Conservation (phyloP, 2,329 filamentous ascomycete genomes). For the Ilyonectria sp. region DNA sequence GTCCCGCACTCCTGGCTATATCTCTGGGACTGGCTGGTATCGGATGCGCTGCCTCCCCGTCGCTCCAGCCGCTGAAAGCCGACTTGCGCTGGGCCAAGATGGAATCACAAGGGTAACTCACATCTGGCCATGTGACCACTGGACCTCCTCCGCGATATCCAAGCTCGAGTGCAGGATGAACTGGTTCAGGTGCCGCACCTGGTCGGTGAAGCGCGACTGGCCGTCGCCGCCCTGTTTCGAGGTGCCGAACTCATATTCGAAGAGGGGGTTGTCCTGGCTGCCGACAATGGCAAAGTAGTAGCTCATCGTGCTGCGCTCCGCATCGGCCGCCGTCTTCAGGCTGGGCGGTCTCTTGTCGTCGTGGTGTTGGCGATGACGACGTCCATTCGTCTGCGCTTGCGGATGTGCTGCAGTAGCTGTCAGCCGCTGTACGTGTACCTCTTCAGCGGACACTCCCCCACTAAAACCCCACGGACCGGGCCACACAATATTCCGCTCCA, state of each 20-base stretch:
- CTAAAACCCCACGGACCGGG: slow-evolving; percentile 33
- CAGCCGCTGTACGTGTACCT: slow-evolving; percentile 13
- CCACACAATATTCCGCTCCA: slow-evolving; percentile 50
- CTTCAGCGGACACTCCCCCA: slow-evolving; percentile 12
- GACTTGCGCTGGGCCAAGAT: not conserved
- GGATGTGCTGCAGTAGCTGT: slow-evolving; percentile 7
- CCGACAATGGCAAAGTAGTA: slow-evolving; percentile 99
- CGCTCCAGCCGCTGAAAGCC: not conserved
- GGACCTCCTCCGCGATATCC: slow-evolving; percentile 95
- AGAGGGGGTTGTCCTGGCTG: slow-evolving; percentile 94
- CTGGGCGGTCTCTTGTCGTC: not conserved
- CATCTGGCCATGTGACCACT: slow-evolving; percentile 92
- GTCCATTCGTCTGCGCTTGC: slow-evolving; percentile 14
- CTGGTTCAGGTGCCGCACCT: slow-evolving; percentile 94
- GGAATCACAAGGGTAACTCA: slow-evolving; percentile 57
- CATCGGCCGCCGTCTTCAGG: slow-evolving; percentile 42
- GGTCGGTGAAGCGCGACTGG: slow-evolving; percentile 87
- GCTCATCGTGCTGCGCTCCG: slow-evolving; percentile 76
- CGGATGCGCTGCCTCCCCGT: not conserved
- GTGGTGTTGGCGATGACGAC: slow-evolving; percentile 18
- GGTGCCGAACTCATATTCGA: slow-evolving; percentile 97
- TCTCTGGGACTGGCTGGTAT: not conserved
- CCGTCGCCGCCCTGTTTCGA: slow-evolving; percentile 97
- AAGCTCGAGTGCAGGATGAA: slow-evolving; percentile 96
- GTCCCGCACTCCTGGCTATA: slow-evolving; percentile 9